Conservation (phyloP, 495 filamentous ascomycete species). For the Podospora australis region DNA sequence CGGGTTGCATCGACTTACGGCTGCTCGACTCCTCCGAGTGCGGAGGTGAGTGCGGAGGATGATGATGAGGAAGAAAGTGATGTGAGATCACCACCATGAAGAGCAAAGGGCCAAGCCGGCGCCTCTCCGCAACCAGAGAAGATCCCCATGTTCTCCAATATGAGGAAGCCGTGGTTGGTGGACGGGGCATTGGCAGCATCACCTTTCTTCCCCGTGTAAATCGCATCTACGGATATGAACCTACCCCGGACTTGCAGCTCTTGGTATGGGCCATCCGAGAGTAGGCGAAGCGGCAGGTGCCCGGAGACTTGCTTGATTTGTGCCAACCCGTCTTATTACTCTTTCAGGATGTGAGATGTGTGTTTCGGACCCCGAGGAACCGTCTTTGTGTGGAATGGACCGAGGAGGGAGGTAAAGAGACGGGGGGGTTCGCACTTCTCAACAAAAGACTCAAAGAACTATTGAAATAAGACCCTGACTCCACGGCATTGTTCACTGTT, state of each 20-base stretch:
- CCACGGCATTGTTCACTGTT: too few relatives aligned
- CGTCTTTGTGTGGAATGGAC: neutral
- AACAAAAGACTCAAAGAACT: constrained; percentile 4
- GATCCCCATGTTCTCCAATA: constrained; percentile 7
- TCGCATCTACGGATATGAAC: neutral
- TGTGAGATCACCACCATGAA: constrained; percentile 1
- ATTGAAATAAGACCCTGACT: too few relatives aligned
- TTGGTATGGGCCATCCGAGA: too few relatives aligned
- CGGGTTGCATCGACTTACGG: too few relatives aligned
- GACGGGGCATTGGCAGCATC: neutral
- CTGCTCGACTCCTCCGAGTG: too few relatives aligned
- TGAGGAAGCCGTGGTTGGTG: constrained; percentile 1
- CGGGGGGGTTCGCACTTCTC: neutral
- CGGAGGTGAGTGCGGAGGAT: neutral
- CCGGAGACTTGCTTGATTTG: too few relatives aligned
- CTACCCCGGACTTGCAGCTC: neutral
- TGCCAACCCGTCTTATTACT: too few relatives aligned
- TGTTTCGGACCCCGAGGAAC: neutral
- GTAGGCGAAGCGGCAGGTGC: too few relatives aligned
- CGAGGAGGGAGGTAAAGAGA: neutral
- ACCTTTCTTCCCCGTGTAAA: neutral
- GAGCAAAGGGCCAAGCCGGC: constrained; percentile 14
- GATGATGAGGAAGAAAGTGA: neutral
- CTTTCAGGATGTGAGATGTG: too few relatives aligned
- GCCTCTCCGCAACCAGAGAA: constrained; percentile 10